phyloP scores from a whole-genome alignment of 495 filamentous ascomycete species.

The Penicillium robsamsonii region DNA sequence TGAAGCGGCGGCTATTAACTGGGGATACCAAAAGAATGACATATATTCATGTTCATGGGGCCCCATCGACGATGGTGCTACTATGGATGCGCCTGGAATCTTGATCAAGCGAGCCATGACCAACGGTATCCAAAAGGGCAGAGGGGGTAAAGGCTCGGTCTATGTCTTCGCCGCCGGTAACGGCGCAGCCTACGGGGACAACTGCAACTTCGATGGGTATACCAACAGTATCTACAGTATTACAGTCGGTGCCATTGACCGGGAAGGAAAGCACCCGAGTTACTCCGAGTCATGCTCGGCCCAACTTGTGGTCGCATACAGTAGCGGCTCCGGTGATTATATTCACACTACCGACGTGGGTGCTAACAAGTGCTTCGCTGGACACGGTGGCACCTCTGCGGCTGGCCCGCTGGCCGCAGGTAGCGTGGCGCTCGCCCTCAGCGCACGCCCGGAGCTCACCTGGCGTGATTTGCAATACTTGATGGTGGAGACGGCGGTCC shows the following conservation, averaged over 20 bases:
- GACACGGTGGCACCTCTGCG: conserved; percentile 94
- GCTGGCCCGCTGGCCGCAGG: conserved; percentile 91
- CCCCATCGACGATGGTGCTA: conserved; percentile 84
- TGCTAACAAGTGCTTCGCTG: conserved; percentile 66
- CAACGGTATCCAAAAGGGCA: conserved; percentile 86
- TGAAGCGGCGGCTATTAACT: conserved; percentile 90
- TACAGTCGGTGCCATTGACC: conserved; percentile 90
- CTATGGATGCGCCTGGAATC: conserved; percentile 91
- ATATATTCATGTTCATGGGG: conserved; percentile 99
- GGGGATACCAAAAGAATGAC: conserved; percentile 83
- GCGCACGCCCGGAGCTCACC: conserved; percentile 78
- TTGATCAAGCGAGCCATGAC: conserved; percentile 88
- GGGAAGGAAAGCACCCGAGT: conserved; percentile 78
- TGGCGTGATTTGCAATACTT: conserved; percentile 97
- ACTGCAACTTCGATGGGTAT: conserved; percentile 99
- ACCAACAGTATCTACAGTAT: conserved; percentile 99
- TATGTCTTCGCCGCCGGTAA: conserved; percentile 98
- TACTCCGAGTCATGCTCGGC: conserved; percentile 97
- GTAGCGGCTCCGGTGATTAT: conserved; percentile 79
- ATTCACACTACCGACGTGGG: conserved; percentile 98
- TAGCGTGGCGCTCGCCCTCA: conserved; percentile 86
- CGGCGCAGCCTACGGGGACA: conserved; percentile 81
- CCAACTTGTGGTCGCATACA: conserved; percentile 92
- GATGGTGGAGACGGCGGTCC: conserved; percentile 78
- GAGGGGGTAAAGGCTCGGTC: conserved; percentile 79